These are phyloP conservation scores for Pythium utonaiense DNA, from an alignment of 352 stramenopile species.

Conservation along the genomic window DNA sequence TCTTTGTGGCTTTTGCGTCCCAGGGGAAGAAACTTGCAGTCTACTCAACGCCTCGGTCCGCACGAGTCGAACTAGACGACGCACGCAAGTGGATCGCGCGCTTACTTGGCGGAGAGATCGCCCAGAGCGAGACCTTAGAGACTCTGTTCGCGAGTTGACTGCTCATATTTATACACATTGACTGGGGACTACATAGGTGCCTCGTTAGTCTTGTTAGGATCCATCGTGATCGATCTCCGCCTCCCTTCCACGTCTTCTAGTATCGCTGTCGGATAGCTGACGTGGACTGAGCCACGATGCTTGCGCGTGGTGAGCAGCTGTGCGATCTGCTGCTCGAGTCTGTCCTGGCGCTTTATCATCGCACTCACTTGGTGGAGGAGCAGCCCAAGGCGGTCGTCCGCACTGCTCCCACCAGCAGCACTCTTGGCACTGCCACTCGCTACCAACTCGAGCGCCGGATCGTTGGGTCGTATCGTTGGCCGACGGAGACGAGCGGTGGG, in stretches of 20 bases:
- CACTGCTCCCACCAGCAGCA: not conserved
- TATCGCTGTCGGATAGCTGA: not conserved
- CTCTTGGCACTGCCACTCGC: not conserved
- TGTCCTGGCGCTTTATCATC: constrained; percentile 30
- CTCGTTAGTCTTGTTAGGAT: constrained; percentile 3
- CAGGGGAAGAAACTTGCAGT: constrained; percentile 68
- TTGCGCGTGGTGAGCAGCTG: constrained; percentile 19
- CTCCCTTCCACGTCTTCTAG: not conserved
- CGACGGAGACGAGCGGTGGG: not conserved
- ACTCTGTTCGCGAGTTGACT: constrained; percentile 32
- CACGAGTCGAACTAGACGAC: constrained; percentile 27
- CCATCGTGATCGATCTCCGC: not conserved
- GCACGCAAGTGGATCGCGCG: constrained; percentile 59
- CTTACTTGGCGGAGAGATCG: constrained; percentile 56
- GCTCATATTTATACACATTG: constrained; percentile 27
- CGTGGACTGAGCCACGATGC: constrained; percentile 11
- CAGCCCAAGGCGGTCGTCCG: constrained; percentile 18
- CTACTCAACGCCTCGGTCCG: constrained; percentile 15
- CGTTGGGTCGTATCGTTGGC: not conserved
- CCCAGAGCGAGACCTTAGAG: constrained; percentile 33
- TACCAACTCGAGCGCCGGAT: too few relatives aligned
- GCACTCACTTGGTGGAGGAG: constrained; percentile 30
- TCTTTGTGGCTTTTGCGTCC: constrained; percentile 50
- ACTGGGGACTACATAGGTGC: not conserved
- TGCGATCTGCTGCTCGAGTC: constrained; percentile 30